Evolutionary conservation across 108 stramenopile genomes (phyloP).

Genomic region (Mediolabrus comicus): DNA sequence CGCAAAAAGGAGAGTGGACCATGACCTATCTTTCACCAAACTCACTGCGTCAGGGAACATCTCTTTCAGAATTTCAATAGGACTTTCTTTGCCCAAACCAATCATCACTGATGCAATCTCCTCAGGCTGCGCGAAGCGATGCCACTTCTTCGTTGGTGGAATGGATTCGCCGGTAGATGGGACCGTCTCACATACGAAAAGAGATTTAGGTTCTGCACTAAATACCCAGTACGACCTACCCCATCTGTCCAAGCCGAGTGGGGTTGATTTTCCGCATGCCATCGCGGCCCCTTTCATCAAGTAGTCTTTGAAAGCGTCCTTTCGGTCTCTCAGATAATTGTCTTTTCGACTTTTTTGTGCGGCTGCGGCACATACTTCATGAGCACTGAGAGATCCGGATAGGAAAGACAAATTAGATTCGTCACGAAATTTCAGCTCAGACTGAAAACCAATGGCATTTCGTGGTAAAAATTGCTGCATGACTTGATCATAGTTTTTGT

Average conservation of each 20-base stretch:
- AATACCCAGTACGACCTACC: conserved; percentile 84
- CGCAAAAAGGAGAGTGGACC: conserved; percentile 59
- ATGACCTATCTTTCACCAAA: conserved; percentile 51
- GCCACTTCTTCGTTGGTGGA: conserved; percentile 41
- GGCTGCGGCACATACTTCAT: conserved; percentile 82
- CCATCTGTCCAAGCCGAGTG: conserved; percentile 59
- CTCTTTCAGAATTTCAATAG: conserved; percentile 58
- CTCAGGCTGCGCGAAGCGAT: conserved; percentile 64
- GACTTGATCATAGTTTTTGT: conserved; percentile 52
- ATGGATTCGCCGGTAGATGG: neutral
- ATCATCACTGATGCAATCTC: conserved; percentile 79
- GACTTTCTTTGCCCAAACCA: conserved; percentile 62
- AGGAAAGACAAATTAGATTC: conserved; percentile 62
- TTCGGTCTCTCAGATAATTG: conserved; percentile 48
- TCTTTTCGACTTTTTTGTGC: conserved; percentile 76
- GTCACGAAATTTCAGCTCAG: conserved; percentile 63
- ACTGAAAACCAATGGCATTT: conserved; percentile 67
- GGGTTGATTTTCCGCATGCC: conserved; percentile 72
- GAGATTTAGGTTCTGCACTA: conserved; percentile 52
- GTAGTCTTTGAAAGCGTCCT: conserved; percentile 37
- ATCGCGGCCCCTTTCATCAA: conserved; percentile 62
- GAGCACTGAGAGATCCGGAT: conserved; percentile 77
- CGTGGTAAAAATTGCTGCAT: conserved; percentile 75
- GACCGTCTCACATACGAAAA: conserved; percentile 57
- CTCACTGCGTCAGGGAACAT: conserved; percentile 54